Conservation (phyloP, 2,329 filamentous ascomycete species). For the Phyllosticta ampelicida region DNA sequence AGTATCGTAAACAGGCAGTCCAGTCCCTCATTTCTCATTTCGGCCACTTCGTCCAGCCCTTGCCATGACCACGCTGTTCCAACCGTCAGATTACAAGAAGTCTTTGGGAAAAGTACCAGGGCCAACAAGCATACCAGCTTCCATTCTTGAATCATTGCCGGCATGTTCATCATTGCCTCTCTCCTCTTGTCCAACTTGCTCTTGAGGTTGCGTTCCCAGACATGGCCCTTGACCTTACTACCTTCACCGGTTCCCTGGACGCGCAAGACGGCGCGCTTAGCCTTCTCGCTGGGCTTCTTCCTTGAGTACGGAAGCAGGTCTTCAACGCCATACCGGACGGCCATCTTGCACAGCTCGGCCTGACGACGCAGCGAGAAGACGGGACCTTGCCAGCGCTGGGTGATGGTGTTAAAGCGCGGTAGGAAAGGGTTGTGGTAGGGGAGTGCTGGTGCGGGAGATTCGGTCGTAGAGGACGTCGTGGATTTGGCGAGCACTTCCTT, state of each 20-base stretch:
- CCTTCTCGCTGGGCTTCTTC: constrained; percentile 63
- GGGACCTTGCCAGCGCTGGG: constrained; percentile 74
- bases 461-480: background rate
- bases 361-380: constrained; percentile 76
- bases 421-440: constrained; percentile 68
- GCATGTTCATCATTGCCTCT: constrained; percentile 92
- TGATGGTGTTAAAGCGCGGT: constrained; percentile 64
- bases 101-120: constrained; percentile 8
- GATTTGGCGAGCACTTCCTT: background rate
- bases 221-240: constrained; percentile 89
- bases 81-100: constrained; percentile 24
- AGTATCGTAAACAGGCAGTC: background rate
- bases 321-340: constrained; percentile 66
- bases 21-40: constrained; percentile 41
- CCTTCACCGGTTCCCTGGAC: constrained; percentile 91
- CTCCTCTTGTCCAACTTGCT: constrained; percentile 75
- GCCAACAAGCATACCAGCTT: constrained; percentile 55
- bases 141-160: constrained; percentile 82
- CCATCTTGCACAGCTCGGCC: constrained; percentile 82
- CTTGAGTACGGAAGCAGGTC: constrained; percentile 65
- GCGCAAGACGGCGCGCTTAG: constrained; percentile 58
- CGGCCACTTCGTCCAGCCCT: constrained; percentile 66
- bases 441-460: constrained; percentile 26
- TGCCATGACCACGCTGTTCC: constrained; percentile 54
- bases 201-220: constrained; percentile 79